Conservation (phyloP, 257 asterid genomes). For the Coffea eugenioides region DNA sequence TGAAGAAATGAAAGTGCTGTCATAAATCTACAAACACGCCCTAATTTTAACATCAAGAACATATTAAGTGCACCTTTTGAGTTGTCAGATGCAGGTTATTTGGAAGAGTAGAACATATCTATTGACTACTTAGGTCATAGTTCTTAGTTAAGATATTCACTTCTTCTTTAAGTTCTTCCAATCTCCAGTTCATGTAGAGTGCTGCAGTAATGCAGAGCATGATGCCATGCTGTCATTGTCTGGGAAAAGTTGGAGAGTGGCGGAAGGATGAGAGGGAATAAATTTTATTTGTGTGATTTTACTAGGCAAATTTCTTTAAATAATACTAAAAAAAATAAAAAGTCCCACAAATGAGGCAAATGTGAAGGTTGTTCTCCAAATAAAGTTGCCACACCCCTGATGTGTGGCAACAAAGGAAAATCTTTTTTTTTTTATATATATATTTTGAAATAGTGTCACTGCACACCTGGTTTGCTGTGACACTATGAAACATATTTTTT, state of each 20-base stretch:
- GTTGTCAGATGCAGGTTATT: background rate
- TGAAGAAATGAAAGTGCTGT: background rate
- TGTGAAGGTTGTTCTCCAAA: too few relatives aligned
- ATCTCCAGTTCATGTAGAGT: background rate
- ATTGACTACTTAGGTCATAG: background rate
- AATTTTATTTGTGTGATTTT: background rate
- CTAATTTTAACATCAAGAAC: background rate
- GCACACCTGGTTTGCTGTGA: too few relatives aligned
- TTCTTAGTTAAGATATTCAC: background rate
- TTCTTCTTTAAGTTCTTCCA: background rate
- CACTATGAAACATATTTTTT: too few relatives aligned
- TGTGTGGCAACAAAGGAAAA: too few relatives aligned
- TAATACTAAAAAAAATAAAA: too few relatives aligned
- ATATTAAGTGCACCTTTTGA: too few relatives aligned
- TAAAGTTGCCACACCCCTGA: too few relatives aligned
- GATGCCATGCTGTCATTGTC: background rate
- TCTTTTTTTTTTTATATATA: too few relatives aligned
- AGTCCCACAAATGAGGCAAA: too few relatives aligned
- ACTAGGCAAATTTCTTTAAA: too few relatives aligned
- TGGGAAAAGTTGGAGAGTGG: background rate
- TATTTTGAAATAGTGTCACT: too few relatives aligned
- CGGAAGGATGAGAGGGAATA: background rate
- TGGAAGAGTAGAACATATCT: too few relatives aligned
- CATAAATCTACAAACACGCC: background rate
- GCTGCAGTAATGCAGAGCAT: background rate